phyloP scores from a whole-genome alignment of 768 basidiomycete species.

The Tulasnella sp. region DNA sequence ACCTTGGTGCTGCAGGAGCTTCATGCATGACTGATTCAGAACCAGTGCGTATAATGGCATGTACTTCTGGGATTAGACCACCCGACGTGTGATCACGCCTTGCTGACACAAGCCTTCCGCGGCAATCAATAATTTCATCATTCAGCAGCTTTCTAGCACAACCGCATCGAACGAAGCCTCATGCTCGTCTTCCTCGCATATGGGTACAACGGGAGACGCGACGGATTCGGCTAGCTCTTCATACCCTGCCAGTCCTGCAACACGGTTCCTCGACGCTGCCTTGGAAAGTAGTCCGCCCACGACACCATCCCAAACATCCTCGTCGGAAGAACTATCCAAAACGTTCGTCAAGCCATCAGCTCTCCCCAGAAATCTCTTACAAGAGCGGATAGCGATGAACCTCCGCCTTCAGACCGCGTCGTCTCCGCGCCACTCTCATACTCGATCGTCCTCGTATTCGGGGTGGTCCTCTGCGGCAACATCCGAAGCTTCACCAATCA shows the following conservation, averaged over 20 bases:
- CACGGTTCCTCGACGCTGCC: neutral
- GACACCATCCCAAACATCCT: constrained; percentile 12
- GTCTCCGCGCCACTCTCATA: neutral
- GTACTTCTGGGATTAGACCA: too few relatives aligned
- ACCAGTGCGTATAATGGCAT: too few relatives aligned
- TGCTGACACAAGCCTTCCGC: neutral
- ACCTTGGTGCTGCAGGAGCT: too few relatives aligned
- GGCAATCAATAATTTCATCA: neutral
- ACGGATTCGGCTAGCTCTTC: neutral
- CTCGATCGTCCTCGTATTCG: neutral
- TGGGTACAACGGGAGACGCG: constrained; percentile 4
- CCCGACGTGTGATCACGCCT: neutral
- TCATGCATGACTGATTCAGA: too few relatives aligned
- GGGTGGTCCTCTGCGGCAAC: neutral
- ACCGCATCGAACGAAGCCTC: neutral
- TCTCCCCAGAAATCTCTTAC: neutral
- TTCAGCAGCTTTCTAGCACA: neutral
- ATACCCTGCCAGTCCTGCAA: constrained; percentile 11
- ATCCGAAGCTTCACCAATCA: constrained; percentile 2
- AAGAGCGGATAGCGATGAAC: constrained; percentile 3
- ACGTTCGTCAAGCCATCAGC: neutral
- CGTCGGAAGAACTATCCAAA: constrained; percentile 13
- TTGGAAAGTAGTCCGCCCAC: constrained; percentile 12
- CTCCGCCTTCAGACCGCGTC: neutral
- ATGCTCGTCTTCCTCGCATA: constrained; percentile 1